Evolutionary conservation across 2,329 filamentous ascomycete genomes (phyloP).

Genomic region (Penicillium occitanis): DNA sequence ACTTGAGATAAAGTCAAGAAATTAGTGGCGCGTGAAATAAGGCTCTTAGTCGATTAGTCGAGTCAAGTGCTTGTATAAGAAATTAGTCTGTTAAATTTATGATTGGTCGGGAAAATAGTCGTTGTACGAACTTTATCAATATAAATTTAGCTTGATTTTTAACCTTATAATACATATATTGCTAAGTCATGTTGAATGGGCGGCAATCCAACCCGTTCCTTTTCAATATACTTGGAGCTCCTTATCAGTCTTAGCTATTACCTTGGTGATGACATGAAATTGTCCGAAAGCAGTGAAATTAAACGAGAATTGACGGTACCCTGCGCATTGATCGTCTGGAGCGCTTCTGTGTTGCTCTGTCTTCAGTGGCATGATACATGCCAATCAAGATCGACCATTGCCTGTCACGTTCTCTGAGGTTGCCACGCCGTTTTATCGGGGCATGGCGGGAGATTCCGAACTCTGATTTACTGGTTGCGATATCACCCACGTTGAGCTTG

Average conservation of each 20-base stretch:
- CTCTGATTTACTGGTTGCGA: neutral
- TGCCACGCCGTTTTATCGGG: neutral
- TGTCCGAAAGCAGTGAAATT: neutral
- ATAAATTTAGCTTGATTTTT: neutral
- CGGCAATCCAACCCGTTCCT: neutral
- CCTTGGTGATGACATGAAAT: neutral
- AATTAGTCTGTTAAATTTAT: neutral
- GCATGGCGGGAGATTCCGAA: neutral
- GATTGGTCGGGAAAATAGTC: neutral
- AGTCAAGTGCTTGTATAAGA: neutral
- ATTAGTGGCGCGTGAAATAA: neutral
- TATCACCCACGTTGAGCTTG: neutral
- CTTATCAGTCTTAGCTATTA: neutral
- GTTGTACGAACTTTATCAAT: neutral
- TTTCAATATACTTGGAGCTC: neutral
- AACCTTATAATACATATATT: neutral
- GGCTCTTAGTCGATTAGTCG: neutral
- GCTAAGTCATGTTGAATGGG: neutral
- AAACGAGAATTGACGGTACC: neutral
- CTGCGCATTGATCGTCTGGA: neutral
- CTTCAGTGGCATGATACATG: neutral
- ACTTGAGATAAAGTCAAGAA: neutral
- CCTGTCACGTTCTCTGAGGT: neutral
- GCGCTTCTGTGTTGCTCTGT: neutral
- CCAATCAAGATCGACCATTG: neutral